Percentiles rank a stretch among this genome's conserved stretches.
These are phyloP conservation scores for Pseudogymnoascus sp. DNA, from an alignment of 2,329 filamentous ascomycete species.

Conservation along the genomic window DNA sequence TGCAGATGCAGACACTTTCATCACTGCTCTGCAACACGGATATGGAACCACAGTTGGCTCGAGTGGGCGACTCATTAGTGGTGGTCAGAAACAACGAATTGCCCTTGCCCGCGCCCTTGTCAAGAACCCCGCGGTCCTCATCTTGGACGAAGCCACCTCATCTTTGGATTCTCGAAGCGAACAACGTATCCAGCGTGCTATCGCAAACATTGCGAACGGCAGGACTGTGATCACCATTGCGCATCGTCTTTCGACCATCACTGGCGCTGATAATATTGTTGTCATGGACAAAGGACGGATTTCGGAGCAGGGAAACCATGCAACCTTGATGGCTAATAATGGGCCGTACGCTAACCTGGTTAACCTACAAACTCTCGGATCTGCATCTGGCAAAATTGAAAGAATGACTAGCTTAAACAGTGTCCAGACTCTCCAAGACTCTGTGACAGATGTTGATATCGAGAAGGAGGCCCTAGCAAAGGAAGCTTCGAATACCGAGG, in stretches of 20 bases:
- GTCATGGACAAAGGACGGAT: slow-evolving; percentile 69
- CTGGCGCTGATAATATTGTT: slow-evolving; percentile 81
- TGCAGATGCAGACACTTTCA: slow-evolving; percentile 52
- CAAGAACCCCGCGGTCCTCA: slow-evolving; percentile 48
- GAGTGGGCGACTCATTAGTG: slow-evolving; percentile 49
- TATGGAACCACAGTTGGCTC: slow-evolving; percentile 19
- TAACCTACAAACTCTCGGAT: slow-evolving; percentile 28
- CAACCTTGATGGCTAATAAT: slow-evolving; percentile 59
- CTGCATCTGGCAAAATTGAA: slow-evolving; percentile 16
- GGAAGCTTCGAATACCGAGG: slow-evolving; percentile 10
- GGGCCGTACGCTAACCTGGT: slow-evolving; percentile 42
- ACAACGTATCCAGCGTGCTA: slow-evolving; percentile 78
- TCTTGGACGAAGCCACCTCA: slow-evolving; percentile 56
- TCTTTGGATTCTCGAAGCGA: slow-evolving; percentile 79
- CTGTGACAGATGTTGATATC: slow-evolving; percentile 11
- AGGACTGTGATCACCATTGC: slow-evolving; percentile 92
- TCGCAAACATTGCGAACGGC: slow-evolving; percentile 70
- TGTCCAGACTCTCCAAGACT: slow-evolving; percentile 12
- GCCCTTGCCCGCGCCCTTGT: slow-evolving; percentile 58
- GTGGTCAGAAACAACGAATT: slow-evolving; percentile 76
- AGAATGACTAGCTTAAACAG: slow-evolving; percentile 13
- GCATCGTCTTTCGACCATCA: slow-evolving; percentile 80
- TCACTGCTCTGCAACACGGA: slow-evolving; percentile 38
- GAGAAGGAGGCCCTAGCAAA: slow-evolving; percentile 11
- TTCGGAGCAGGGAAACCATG: slow-evolving; percentile 68